These are phyloP conservation scores for Lipomyces lipofer DNA, from an alignment of 805 yeast genomes.

Conservation along the genomic window DNA sequence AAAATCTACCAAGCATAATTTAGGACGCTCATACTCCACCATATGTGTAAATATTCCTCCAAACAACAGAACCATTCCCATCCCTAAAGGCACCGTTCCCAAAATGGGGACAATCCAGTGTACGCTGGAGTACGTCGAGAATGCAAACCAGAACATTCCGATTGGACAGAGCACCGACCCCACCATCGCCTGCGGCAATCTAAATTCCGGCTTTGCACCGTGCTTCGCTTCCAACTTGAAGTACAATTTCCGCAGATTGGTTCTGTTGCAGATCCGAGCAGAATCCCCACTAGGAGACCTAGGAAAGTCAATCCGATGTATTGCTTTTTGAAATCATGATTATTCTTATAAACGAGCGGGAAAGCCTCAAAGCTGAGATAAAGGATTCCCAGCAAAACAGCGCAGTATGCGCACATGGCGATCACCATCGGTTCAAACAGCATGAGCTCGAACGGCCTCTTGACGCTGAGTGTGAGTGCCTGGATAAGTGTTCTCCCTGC, in stretches of 20 bases:
- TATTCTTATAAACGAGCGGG: constrained; percentile 54
- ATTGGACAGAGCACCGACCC: constrained; percentile 50
- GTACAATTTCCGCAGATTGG: constrained; percentile 72
- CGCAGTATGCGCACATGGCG: constrained; percentile 55
- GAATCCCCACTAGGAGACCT: constrained; percentile 54
- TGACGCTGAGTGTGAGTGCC: constrained; percentile 49
- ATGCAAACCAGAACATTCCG: constrained; percentile 54
- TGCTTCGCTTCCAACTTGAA: constrained; percentile 52
- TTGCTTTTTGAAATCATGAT: constrained; percentile 56
- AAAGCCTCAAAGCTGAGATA: constrained; percentile 61
- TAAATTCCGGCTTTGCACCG: constrained; percentile 48
- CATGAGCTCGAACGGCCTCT: constrained; percentile 54
- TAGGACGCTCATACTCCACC: constrained; percentile 54
- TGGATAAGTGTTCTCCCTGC: constrained; percentile 38
- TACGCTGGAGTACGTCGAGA: constrained; percentile 48
- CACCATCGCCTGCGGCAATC: constrained; percentile 51
- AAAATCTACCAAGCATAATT: constrained; percentile 51
- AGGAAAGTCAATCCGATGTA: constrained; percentile 60
- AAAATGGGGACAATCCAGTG: constrained; percentile 58
- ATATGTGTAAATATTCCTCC: constrained; percentile 44
- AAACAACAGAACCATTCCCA: constrained; percentile 43
- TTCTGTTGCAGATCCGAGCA: constrained; percentile 52
- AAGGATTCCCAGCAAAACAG: constrained; percentile 55
- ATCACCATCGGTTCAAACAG: constrained; percentile 55
- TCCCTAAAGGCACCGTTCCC: constrained; percentile 49